Evolutionary conservation across 495 filamentous ascomycete species (phyloP).

Genomic region (Pseudomonodictys pantanalensis): DNA sequence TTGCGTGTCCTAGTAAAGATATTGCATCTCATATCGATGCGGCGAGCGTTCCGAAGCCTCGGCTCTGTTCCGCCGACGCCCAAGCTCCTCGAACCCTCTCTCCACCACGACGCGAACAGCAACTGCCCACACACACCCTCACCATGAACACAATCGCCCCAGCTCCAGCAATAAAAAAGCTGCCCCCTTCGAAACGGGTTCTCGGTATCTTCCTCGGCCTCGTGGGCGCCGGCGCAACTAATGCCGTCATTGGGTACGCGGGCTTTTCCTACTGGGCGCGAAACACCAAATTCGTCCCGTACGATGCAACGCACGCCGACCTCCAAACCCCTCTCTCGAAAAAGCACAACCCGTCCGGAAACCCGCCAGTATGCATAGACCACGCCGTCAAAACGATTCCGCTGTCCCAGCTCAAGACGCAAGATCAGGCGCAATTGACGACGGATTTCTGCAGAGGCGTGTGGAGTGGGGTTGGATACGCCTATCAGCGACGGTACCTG

Average conservation of each 20-base stretch:
- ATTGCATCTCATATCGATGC: too few species aligned
- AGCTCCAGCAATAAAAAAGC: constrained; percentile 9
- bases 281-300: constrained; percentile 25
- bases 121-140: background rate
- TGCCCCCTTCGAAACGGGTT: constrained; percentile 14
- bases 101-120: background rate
- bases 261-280: constrained; percentile 22
- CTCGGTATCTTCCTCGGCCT: constrained; percentile 26
- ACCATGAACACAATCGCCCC: constrained; percentile 31
- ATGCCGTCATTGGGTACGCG: constrained; percentile 23
- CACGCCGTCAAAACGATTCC: constrained; percentile 30
- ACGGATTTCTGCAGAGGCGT: constrained; percentile 30
- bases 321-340: constrained; percentile 11
- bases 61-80: too few species aligned
- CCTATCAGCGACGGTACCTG: constrained; percentile 29
- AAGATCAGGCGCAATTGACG: constrained; percentile 20
- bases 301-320: constrained; percentile 15
- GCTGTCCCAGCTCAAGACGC: constrained; percentile 24
- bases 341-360: constrained; percentile 25
- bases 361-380: constrained; percentile 31
- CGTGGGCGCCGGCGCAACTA: constrained; percentile 13
- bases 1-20: too few species aligned
- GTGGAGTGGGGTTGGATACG: constrained; percentile 34
- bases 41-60: too few species aligned
- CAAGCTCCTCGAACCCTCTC: background rate